Base-by-base conservation (phyloP, 2,329 filamentous ascomycete genomes). In the Aspergillus sp. region DNA sequence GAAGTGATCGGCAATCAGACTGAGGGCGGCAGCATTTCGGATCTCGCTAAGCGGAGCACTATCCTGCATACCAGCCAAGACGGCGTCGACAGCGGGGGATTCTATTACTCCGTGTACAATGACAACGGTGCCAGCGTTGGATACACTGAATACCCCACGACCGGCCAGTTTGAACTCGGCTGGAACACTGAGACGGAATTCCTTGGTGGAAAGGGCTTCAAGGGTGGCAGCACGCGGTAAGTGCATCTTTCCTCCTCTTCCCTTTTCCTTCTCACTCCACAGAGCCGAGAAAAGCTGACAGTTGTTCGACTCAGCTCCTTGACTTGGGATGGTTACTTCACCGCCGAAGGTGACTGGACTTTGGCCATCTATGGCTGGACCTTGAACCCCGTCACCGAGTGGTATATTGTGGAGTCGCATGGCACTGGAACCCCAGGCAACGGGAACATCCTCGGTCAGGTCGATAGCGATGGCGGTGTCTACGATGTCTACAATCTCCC, bases 371-470 rank as follows among this genome's bases (percentile, higher is more conserved):
- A 59, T 21, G 50, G 57, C 19, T 59, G 57, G 50, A 59, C 57
- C 21, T 8, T 23, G 1, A 32, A 59, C 30, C 50, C 57, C 2
- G 50, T 59, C 7, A 59, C 57, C 2, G 50, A 59, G 41, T 59
- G 50, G 50, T 59, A 59, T 23, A 39, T 59, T 15, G 50, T 30
- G 2, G 48, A 47, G 49, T 52, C 30, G 30, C 30, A 52, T n/a
- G 30, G 49, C n/a, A 79, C 4, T 5, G 47, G 55, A 5, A 57
- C 55, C 21, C 55, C 47, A 2, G 55, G 47, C 5, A 57, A 57
- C 10, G 55, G 55, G 1, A n/a, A 57, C n/a, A 57, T 57, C 5
- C 55, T 57, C 12, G 55, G 55, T 9, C 47, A 57, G 23, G 55
- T 57, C 4, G 15, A 57, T 15, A 41, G 23, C 3, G 55, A 57